Base-by-base conservation (phyloP, 2,329 filamentous ascomycete genomes). In the Nigrospora sphaerica region DNA sequence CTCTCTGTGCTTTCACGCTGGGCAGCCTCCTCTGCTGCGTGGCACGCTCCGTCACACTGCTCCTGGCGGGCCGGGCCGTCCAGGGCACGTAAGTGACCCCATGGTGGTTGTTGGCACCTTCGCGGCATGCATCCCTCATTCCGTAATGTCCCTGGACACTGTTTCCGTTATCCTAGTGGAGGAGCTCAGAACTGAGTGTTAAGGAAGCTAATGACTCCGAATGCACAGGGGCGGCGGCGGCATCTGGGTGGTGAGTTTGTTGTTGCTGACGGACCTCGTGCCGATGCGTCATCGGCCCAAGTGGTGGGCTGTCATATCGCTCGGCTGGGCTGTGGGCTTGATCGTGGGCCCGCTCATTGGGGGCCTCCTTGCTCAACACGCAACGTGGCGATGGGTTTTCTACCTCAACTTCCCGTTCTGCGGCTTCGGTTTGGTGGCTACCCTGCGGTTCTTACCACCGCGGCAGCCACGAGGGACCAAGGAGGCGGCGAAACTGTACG, bases 321-420 rank as follows among this genome's bases (percentile, higher is more conserved):
- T 56, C n/a, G 52, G 64, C 1, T 62, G 58, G 43, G 60, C 58
- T 13, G 45, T 71, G 3, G 68, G 65, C 1, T 61, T 58, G 16
- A 52, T 57, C 4, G 42, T 65, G 4, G 67, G 59, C 2, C 63
- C 65, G 1, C 55, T 68, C 17, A 48, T 67, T 16, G 64, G 53
- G 3, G 61, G 61, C 14, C 45, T 53, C 14, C 47, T 62, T 45
- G 55, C 50, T 2, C 42, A 59, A 13, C 49, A 57, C 14, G 49
- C 53, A 10, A 61, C 61, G 1, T 74, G 70, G 70, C 58, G 67
- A 18, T 74, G 68, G 67, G 59, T 63, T 19, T 77, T 77, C 49
- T 69, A 64, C 46, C 49, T 65, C 23, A 62, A 61, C 42, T 51
- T 64, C 11, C 62, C 62, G 31, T 53, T 62, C 48, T 55, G 62